phyloP scores from a whole-genome alignment of 257 asterid genomes.

The Lithospermum erythrorhizon region DNA sequence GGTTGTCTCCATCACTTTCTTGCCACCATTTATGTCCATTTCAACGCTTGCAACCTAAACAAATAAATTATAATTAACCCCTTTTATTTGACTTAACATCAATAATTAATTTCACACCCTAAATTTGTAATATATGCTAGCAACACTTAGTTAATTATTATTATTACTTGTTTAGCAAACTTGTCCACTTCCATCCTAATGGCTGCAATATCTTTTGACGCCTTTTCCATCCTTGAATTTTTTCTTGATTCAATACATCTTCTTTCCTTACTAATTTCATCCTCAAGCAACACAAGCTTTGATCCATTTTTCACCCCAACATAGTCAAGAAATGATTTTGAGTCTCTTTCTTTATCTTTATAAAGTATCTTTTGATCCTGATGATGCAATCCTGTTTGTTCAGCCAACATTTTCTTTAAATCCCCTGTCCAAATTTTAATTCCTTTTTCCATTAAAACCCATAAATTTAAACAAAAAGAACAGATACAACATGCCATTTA shows the following conservation, averaged over 20 bases:
- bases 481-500: neutral
- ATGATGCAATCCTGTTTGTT: slow-evolving; percentile 49
- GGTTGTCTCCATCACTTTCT: slow-evolving; percentile 57
- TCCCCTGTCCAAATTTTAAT: slow-evolving; percentile 38
- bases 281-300: slow-evolving; percentile 53
- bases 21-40: slow-evolving; percentile 58
- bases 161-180: slow-evolving; percentile 59
- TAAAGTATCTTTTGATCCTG: slow-evolving; percentile 61
- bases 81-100: neutral
- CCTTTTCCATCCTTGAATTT: slow-evolving; percentile 46
- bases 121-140: too few species aligned
- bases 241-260: slow-evolving; percentile 35
- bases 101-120: too few species aligned
- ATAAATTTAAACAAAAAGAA: slow-evolving; percentile 14
- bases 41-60: slow-evolving; percentile 62
- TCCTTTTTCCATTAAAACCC: slow-evolving; percentile 56
- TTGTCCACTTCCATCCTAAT: slow-evolving; percentile 62
- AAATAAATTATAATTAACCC: neutral
- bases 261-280: slow-evolving; percentile 50
- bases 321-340: slow-evolving; percentile 55
- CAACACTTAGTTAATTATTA: neutral
- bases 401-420: slow-evolving; percentile 61
- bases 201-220: slow-evolving; percentile 51
- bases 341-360: slow-evolving; percentile 69
- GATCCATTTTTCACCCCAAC: slow-evolving; percentile 69